Base-by-base conservation (phyloP, 306 rosid species). In the Lathyrus aphaca region DNA sequence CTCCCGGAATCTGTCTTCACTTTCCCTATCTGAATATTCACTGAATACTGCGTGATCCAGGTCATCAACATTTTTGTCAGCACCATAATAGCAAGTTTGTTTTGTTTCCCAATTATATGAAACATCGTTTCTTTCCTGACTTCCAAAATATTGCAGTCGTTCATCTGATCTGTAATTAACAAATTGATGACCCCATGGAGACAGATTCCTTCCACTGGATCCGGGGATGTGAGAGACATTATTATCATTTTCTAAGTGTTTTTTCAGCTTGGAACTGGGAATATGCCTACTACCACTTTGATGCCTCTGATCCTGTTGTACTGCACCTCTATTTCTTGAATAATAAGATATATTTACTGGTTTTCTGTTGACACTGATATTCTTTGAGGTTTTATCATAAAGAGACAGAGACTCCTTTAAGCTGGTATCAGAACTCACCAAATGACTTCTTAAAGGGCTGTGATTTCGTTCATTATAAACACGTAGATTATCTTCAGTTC, bases 381-480 rank as follows among this genome's bases (percentile, higher is more conserved):
- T 56, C 73, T 71, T 85, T 10, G 72, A 58, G 65, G 57, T 80
- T 79, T 80, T 79, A 37, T 18, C 32, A 68, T 68, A 23, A 46
- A 74, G 78, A 73, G 86, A 11, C 15, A n/a, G 75, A 73, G 85
- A 77, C 65, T 72, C 72, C 46, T 45, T 45, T 25, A 63, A 42
- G 77, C 59, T 59, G 43, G 61, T 14, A 43, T 51, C 56, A 61
- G 82, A 49, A 59, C 78, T 77, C 79, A 57, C 66, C 10, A 76
- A 73, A 54, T 81, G 43, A 77, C 77, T 66, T 78, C 79, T 84
- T 57, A 75, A 37, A 51, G 87, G 83, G 79, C 68, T 60, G 17
- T 17, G 60, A 65, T 35, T 76, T 43, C 67, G 78, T 73, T 80
- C 86, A 39, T 42, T 57, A 79, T 80, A 67, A 55, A 54, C 75